phyloP scores from a whole-genome alignment of 2,329 filamentous ascomycete species.

The Trichoderma semiorbis region DNA sequence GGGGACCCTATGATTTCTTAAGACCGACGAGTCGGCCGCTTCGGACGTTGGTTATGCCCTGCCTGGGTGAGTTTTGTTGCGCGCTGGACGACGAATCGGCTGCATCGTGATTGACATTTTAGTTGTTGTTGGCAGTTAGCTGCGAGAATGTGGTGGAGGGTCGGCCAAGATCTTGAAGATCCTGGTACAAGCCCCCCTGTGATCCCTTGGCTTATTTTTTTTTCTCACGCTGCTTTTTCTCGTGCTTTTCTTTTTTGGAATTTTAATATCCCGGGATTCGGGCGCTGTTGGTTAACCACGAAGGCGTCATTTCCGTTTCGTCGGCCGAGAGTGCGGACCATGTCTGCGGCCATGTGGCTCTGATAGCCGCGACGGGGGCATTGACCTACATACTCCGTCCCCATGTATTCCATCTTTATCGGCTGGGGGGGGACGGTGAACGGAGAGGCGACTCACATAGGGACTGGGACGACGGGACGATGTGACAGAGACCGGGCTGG shows the following conservation, averaged over 20 bases:
- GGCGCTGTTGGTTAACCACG: neutral
- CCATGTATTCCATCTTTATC: neutral
- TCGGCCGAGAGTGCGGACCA: neutral
- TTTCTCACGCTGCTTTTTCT: neutral
- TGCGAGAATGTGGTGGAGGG: neutral
- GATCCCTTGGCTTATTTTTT: neutral
- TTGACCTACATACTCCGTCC: neutral
- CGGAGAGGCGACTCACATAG: neutral
- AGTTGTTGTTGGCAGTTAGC: neutral
- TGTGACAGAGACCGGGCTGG: neutral
- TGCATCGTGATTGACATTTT: neutral
- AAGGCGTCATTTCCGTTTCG: neutral
- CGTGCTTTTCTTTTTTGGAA: neutral
- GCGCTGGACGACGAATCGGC: neutral
- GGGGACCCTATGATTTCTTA: neutral
- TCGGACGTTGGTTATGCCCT: neutral
- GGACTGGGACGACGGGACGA: neutral
- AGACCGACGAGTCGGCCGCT: conserved; percentile 4
- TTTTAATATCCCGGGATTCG: neutral
- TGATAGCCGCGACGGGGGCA: neutral
- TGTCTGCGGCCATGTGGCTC: neutral
- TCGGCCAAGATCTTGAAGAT: conserved; percentile 13
- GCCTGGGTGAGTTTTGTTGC: neutral
- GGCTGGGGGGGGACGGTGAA: neutral
- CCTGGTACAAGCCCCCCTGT: neutral